Evolutionary conservation across 1,284 basidiomycete genomes (phyloP).

Genomic region (Cystobasidium pallidum): DNA sequence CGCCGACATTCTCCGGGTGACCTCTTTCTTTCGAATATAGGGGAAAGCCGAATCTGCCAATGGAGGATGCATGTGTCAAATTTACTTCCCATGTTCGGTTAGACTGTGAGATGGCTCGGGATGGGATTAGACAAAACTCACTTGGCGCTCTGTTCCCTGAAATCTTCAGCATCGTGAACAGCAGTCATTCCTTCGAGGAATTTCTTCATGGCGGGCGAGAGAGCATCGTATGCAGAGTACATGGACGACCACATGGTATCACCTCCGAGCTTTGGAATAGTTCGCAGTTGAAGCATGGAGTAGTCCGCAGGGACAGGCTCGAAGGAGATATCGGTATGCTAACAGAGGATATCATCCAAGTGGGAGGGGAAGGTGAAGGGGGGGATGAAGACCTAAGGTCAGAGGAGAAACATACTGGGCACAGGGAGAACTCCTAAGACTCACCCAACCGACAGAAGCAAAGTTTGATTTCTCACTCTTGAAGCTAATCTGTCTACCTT

Average conservation of each 20-base stretch:
- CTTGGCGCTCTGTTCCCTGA: constrained; percentile 57
- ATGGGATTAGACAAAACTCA: constrained; percentile 61
- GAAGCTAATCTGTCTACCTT: constrained; percentile 50
- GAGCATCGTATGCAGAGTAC: constrained; percentile 68
- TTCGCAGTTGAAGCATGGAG: constrained; percentile 64
- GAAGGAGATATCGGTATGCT: constrained; percentile 70
- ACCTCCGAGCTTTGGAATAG: constrained; percentile 62
- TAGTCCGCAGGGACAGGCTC: constrained; percentile 69
- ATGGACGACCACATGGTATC: constrained; percentile 59
- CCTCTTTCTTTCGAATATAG: constrained; percentile 59
- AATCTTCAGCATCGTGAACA: constrained; percentile 63
- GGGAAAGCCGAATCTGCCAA: constrained; percentile 49
- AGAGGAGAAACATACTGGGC: no score
- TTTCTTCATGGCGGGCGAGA: constrained; percentile 64
- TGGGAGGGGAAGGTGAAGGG: no score
- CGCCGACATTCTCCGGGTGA: constrained; percentile 66
- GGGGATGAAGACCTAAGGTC: no score
- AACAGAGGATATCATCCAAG: no score
- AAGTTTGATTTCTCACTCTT: constrained; percentile 46
- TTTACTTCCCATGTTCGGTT: no score
- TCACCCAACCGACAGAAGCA: constrained; percentile 40
- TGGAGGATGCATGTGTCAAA: constrained; percentile 45
- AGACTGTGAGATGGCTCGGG: no score
- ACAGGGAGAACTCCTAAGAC: no score
- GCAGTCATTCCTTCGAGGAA: constrained; percentile 68